phyloP scores from a whole-genome alignment of 441 rosid genomes.

The Euphorbia neoarborescens region DNA sequence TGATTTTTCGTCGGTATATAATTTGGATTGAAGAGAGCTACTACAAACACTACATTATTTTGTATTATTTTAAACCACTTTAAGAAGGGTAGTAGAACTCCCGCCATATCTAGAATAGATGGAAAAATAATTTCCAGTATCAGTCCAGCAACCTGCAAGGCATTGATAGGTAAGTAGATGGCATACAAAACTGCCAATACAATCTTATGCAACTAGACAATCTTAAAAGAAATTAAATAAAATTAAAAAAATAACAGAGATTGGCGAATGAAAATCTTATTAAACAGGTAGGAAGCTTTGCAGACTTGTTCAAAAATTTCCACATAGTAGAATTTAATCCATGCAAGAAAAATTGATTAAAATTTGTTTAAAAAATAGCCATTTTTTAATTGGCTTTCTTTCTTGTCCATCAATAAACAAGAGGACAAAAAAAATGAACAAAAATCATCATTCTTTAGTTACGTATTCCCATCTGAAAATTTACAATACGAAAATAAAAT shows the following conservation, averaged over 20 bases:
- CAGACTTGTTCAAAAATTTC: neutral
- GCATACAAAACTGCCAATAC: neutral
- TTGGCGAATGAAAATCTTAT: neutral
- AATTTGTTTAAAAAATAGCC: neutral
- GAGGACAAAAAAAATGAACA: neutral
- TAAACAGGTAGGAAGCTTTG: neutral
- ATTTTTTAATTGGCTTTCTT: neutral
- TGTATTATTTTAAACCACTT: conserved; percentile 97
- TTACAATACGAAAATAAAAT: conserved; percentile 2
- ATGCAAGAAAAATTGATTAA: neutral
- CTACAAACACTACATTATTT: no score
- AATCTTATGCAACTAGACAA: no score
- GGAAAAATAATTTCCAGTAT: conserved; percentile 91
- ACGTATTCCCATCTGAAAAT: conserved; percentile 6
- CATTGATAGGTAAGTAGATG: conserved; percentile 18
- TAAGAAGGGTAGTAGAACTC: conserved; percentile 78
- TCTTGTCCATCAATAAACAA: neutral
- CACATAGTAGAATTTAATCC: neutral
- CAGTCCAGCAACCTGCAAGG: conserved; percentile 57
- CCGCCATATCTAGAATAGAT: conserved; percentile 97
- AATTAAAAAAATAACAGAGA: neutral
- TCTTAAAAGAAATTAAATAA: neutral
- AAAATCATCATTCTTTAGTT: neutral
- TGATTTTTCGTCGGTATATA: no score
- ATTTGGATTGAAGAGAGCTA: no score